Evolutionary conservation across 2,329 filamentous ascomycete genomes (phyloP).

Genomic region (Verticillium nonalfalfae): DNA sequence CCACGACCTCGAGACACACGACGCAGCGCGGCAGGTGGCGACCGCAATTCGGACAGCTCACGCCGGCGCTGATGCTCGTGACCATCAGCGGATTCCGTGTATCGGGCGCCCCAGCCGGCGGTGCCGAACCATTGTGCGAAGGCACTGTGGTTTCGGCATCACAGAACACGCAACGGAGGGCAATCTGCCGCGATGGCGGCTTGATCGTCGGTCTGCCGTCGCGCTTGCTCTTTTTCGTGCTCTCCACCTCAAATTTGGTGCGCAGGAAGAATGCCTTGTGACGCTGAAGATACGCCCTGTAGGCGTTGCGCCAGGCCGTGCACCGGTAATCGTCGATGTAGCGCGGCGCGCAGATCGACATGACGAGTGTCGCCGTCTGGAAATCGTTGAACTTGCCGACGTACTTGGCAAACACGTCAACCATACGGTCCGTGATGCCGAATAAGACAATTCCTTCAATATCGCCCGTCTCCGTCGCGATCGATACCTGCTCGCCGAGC

Average conservation of each 20-base stretch:
- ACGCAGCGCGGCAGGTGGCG: slow-evolving; percentile 62
- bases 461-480: slow-evolving; percentile 59
- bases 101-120: slow-evolving; percentile 16
- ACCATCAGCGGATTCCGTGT: slow-evolving; percentile 50
- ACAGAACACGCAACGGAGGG: slow-evolving; percentile 73
- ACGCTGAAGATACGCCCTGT: slow-evolving; percentile 65
- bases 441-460: slow-evolving; percentile 74
- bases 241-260: slow-evolving; percentile 72
- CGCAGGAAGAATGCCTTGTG: slow-evolving; percentile 70
- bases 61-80: slow-evolving; percentile 51
- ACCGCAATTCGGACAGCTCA: slow-evolving; percentile 61
- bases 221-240: slow-evolving; percentile 62
- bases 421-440: slow-evolving; percentile 64
- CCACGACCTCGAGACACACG: slow-evolving; percentile 61
- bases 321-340: slow-evolving; percentile 75
- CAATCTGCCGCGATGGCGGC: slow-evolving; percentile 61
- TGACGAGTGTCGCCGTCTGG: slow-evolving; percentile 71
- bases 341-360: slow-evolving; percentile 66
- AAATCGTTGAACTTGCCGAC: slow-evolving; percentile 70
- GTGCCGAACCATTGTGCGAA: slow-evolving; percentile 7
- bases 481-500: slow-evolving; percentile 58
- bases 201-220: slow-evolving; percentile 58
- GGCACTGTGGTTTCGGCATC: slow-evolving; percentile 45
- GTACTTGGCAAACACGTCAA: slow-evolving; percentile 72
- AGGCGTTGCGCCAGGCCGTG: slow-evolving; percentile 64